Percentiles rank a stretch among this genome's conserved stretches.
Evolutionary conservation across 2,329 filamentous ascomycete genomes (phyloP).

Genomic region (Elsinoe australis): DNA sequence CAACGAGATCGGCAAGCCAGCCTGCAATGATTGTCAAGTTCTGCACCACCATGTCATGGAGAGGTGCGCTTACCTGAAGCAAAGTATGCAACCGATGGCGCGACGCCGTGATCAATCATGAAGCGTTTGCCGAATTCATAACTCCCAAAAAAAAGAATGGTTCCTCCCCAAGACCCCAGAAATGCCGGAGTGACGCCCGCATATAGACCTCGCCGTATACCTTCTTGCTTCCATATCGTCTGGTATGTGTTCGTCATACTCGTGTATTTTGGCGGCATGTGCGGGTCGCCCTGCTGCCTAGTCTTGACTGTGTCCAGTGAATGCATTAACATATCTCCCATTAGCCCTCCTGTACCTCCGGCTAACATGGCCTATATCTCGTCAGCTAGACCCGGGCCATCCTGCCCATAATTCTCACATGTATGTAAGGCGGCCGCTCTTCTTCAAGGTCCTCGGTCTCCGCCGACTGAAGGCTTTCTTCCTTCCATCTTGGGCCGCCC

Average conservation of each 20-base stretch:
- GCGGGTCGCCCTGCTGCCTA: conserved; percentile 89
- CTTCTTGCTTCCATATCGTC: conserved; percentile 89
- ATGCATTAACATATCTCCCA: conserved; percentile 97
- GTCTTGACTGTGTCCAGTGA: conserved; percentile 98
- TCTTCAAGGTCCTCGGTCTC: conserved; percentile 29
- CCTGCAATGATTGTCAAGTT: conserved; percentile 42
- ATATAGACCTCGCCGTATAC: conserved; percentile 76
- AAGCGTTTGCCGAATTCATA: conserved; percentile 92
- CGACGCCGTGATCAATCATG: conserved; percentile 76
- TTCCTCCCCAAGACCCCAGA: conserved; percentile 86
- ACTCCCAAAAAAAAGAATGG: conserved; percentile 88
- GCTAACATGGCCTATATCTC: conserved; percentile 78
- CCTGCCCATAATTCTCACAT: conserved; percentile 32
- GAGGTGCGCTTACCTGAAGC: conserved; percentile 55
- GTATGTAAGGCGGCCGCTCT: conserved; percentile 41
- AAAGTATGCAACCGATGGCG: conserved; percentile 78
- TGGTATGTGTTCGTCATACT: conserved; percentile 85
- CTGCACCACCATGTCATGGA: neutral
- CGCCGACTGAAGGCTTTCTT: conserved; percentile 31
- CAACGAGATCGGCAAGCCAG: conserved; percentile 86
- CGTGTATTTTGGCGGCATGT: conserved; percentile 85
- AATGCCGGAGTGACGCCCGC: conserved; percentile 89
- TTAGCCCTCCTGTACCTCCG: conserved; percentile 84
- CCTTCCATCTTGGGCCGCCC: conserved; percentile 25
- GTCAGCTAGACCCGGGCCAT: neutral